Evolutionary conservation across 805 yeast species (phyloP).

Genomic region (Millerozyma acaciae): DNA sequence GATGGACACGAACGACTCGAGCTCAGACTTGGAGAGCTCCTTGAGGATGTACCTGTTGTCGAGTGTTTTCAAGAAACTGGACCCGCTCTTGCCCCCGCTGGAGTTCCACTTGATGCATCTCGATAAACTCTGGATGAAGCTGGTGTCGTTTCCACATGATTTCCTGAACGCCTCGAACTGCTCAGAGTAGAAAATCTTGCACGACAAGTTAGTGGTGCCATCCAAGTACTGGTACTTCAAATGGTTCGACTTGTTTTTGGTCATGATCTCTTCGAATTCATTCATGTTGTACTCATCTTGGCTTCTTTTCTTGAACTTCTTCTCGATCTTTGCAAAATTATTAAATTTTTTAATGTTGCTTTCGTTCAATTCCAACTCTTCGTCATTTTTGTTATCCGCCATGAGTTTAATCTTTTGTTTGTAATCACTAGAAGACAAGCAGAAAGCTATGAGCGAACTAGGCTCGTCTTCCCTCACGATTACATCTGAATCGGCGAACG

Average conservation of each 20-base stretch:
- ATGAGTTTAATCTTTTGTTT: constrained; percentile 50
- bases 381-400: constrained; percentile 9
- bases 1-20: constrained; percentile 90
- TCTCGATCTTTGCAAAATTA: constrained; percentile 38
- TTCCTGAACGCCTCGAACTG: constrained; percentile 92
- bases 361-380: constrained; percentile 18
- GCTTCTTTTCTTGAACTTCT: constrained; percentile 33
- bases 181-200: constrained; percentile 92
- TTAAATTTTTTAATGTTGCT: constrained; percentile 29
- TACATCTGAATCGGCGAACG: constrained; percentile 90
- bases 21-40: constrained; percentile 80
- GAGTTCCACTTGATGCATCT: constrained; percentile 96
- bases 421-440: constrained; percentile 83
- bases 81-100: constrained; percentile 94
- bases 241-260: constrained; percentile 83
- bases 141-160: constrained; percentile 72
- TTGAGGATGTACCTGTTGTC: constrained; percentile 89
- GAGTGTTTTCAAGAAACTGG: constrained; percentile 85
- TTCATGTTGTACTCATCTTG: constrained; percentile 22
- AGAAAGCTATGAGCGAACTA: constrained; percentile 88
- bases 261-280: constrained; percentile 63
- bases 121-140: constrained; percentile 83
- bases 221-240: constrained; percentile 89
- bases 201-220: constrained; percentile 74
- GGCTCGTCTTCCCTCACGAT: constrained; percentile 96